These are phyloP conservation scores for Ceratocystis cubensis DNA, from an alignment of 2,329 filamentous ascomycete genomes.

Conservation along the genomic window DNA sequence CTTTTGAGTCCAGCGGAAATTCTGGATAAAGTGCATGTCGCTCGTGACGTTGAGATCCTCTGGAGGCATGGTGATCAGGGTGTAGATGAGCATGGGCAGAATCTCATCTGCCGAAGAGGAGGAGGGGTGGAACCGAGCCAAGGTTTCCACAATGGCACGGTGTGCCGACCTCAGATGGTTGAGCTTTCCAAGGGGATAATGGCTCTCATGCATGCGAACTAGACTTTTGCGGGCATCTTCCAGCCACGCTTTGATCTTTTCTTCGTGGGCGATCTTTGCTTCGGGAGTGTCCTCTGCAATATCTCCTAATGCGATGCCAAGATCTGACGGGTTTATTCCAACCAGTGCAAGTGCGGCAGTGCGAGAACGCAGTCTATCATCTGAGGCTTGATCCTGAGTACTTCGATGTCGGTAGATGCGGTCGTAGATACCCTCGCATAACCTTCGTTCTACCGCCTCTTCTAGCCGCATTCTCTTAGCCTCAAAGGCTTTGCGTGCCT, in stretches of 20 bases:
- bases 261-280: conserved; percentile 45
- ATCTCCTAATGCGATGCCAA: conserved; percentile 62
- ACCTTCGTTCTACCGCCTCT: conserved; percentile 77
- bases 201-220: conserved; percentile 70
- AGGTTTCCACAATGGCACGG: conserved; percentile 84
- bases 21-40: conserved; percentile 87
- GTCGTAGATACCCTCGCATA: conserved; percentile 75
- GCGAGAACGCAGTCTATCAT: conserved; percentile 88
- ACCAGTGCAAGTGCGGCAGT: conserved; percentile 84
- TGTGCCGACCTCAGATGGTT: conserved; percentile 79
- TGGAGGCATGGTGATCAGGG: conserved; percentile 78
- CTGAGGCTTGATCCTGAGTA: conserved; percentile 86
- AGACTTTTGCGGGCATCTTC: conserved; percentile 56
- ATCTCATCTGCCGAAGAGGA: conserved; percentile 95
- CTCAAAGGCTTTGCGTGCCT: conserved; percentile 64
- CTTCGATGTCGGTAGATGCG: conserved; percentile 83
- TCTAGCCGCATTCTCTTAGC: conserved; percentile 65
- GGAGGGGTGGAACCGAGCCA: conserved; percentile 48
- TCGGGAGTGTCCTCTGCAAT: conserved; percentile 34
- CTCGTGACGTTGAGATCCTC: conserved; percentile 82
- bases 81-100: conserved; percentile 91
- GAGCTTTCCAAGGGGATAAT: conserved; percentile 82
- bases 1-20: conserved; percentile 74
- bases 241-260: conserved; percentile 61
- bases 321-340: conserved; percentile 74